Evolutionary conservation across 2,329 filamentous ascomycete genomes (phyloP).

Genomic region (Neonectria faginata): DNA sequence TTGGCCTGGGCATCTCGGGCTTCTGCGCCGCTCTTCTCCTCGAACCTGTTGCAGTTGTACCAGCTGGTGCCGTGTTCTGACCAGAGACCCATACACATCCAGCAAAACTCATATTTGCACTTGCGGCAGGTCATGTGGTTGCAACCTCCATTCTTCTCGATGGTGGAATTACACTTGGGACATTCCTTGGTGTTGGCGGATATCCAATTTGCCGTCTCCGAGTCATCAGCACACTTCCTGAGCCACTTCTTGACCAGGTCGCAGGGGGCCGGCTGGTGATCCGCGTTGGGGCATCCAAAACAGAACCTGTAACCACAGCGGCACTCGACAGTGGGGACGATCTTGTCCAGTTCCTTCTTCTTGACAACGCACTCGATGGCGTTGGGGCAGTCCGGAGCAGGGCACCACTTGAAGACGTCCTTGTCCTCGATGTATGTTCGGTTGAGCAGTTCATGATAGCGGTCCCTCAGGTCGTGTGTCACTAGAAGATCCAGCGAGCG

Average conservation of each 20-base stretch:
- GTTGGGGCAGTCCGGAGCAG: constrained; percentile 95
- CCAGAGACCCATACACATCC: constrained; percentile 99
- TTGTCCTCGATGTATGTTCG: constrained; percentile 98
- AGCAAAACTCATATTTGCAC: constrained; percentile 97
- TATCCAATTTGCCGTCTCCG: constrained; percentile 99
- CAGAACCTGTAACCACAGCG: constrained; percentile 89
- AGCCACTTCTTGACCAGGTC: constrained; percentile 93
- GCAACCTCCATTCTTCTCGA: constrained; percentile 98
- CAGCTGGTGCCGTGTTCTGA: constrained; percentile 98
- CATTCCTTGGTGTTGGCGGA: constrained; percentile 99
- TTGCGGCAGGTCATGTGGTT: constrained; percentile 99
- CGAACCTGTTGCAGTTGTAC: constrained; percentile 99
- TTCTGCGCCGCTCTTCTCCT: constrained; percentile 93
- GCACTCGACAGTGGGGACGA: constrained; percentile 92
- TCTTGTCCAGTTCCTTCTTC: constrained; percentile 83
- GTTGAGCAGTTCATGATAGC: constrained; percentile 88
- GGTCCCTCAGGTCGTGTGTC: constrained; percentile 63
- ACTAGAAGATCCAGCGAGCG: constrained; percentile 85
- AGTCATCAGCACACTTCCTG: constrained; percentile 98
- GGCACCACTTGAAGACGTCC: constrained; percentile 96
- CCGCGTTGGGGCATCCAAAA: constrained; percentile 89
- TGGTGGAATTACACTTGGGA: constrained; percentile 94
- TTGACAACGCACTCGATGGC: constrained; percentile 91
- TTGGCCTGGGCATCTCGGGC: constrained; percentile 92
- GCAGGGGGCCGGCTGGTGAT: constrained; percentile 95